Percentiles rank a stretch among this genome's conserved stretches.
Conservation (phyloP, 2,329 filamentous ascomycete genomes). For the Cercospora zeina region DNA sequence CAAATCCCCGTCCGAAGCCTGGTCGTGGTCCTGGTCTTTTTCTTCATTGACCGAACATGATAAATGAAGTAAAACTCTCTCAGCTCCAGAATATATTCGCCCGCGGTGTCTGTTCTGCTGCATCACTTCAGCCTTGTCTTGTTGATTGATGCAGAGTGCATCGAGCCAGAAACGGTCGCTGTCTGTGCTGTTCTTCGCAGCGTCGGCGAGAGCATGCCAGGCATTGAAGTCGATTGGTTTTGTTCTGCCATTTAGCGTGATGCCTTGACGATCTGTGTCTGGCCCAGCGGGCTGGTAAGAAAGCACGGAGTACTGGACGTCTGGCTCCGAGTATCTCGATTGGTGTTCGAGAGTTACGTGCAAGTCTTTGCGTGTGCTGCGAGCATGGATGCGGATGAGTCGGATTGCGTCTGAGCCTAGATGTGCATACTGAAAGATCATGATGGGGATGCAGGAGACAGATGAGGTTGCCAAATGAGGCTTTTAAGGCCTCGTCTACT, state of each 20-base stretch:
- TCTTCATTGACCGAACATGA: neutral
- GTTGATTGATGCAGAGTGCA: slow-evolving; percentile 16
- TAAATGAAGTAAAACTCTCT: slow-evolving; percentile 4
- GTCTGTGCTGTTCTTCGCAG: slow-evolving; percentile 4
- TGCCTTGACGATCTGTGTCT: slow-evolving; percentile 9
- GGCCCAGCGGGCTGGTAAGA: slow-evolving; percentile 1
- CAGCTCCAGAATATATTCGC: slow-evolving; percentile 12
- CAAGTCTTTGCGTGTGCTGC: slow-evolving; percentile 15
- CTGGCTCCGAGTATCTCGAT: slow-evolving; percentile 9
- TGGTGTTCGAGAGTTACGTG: slow-evolving; percentile 22
- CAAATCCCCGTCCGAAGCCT: too few relatives aligned
- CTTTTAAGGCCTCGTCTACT: too few relatives aligned
- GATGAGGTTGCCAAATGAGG: neutral
- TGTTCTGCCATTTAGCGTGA: slow-evolving; percentile 25
- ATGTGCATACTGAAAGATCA: slow-evolving; percentile 26
- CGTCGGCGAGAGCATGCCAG: slow-evolving; percentile 15
- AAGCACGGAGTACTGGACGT: slow-evolving; percentile 16
- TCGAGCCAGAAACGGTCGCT: slow-evolving; percentile 13
- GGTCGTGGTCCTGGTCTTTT: neutral
- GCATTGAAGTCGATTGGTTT: slow-evolving; percentile 15
- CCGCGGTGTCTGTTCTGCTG: slow-evolving; percentile 1
- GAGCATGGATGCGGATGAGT: slow-evolving; percentile 19
- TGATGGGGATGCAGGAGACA: neutral
- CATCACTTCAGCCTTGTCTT: slow-evolving; percentile 11
- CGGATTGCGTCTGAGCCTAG: slow-evolving; percentile 20